Evolutionary conservation across 2,329 filamentous ascomycete species (phyloP).

Genomic region (Cercospora nicotianae): DNA sequence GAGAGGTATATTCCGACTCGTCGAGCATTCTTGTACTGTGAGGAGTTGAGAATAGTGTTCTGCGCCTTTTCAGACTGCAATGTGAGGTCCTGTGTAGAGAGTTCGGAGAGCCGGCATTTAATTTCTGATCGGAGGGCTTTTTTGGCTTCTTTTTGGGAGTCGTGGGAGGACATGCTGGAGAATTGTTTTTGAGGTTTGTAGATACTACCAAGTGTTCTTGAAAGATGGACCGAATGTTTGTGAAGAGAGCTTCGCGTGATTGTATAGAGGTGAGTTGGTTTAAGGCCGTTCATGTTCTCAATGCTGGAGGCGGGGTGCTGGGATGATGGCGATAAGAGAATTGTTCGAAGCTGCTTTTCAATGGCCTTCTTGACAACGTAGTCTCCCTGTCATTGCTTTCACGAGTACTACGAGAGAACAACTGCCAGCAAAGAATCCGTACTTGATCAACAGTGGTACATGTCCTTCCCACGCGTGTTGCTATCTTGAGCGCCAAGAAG

Average conservation of each 20-base stretch:
- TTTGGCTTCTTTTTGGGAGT: conserved; percentile 56
- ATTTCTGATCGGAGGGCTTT: conserved; percentile 71
- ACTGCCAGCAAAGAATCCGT: not conserved
- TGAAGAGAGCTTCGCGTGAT: not conserved
- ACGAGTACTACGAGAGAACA: not conserved
- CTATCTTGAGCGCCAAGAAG: not conserved
- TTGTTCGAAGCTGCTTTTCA: not conserved
- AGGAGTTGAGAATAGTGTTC: conserved; percentile 63
- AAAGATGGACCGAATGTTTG: not conserved
- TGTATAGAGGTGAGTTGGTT: not conserved
- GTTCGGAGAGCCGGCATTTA: conserved; percentile 62
- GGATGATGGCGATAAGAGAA: not conserved
- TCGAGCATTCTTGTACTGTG: conserved; percentile 72
- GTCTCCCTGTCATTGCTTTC: not conserved
- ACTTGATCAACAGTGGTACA: not conserved
- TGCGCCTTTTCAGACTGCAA: conserved; percentile 72
- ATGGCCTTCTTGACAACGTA: not conserved
- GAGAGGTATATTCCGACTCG: conserved; percentile 86
- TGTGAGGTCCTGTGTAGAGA: conserved; percentile 63
- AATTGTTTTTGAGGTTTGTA: not conserved
- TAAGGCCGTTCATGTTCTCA: not conserved
- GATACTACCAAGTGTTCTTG: not conserved
- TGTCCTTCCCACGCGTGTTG: not conserved
- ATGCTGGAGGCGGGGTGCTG: not conserved
- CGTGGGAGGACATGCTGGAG: not conserved